Evolutionary conservation across 768 basidiomycete genomes (phyloP), one percentile per base, ranked within the genome.

Genomic region (Rhodotorula graminis): DNA sequence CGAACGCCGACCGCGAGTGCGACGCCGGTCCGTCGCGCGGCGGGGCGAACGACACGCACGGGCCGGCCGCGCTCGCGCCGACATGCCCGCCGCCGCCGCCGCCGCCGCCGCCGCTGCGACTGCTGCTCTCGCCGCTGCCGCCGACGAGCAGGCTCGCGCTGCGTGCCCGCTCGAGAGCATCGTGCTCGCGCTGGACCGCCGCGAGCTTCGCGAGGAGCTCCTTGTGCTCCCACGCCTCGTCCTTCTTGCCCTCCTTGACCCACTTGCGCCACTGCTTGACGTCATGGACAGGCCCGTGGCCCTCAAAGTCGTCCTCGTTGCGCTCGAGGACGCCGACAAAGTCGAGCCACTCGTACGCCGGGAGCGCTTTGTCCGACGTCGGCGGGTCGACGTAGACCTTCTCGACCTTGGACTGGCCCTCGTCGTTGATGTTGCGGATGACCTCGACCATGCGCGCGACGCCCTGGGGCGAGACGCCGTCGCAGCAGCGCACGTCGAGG

Each of bases 371-470:
- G 40, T 64, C 61, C 37, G 2, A 29, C 29, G 44, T 55, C 52
- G 70, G 70, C 44, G 31, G 31, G 40, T 63, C 64, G 65, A 69
- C 46, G 10, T 12, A 55, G 23, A 75, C 70, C 1, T 40, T 10
- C 44, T 59, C 50, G 61, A 75, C 10, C 37, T 59, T 46, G 11
- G 23, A 57, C 25, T 33, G 27, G 42, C 70, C 70, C 46, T 67
- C 66, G 44, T 69, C 69, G 40, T 42, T 23, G 15, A 37, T 33
- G 12, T 25, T 10, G 0, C 67, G 64, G 27, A 71, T 49, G 33
- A 67, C 65, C 61, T 75, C 70, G 68, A 72, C 74, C 42, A 62
- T 40, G 16, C 74, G 67, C 21, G 74, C 74, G 50, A 72, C 67
- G 42, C 67, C 64, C 27, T 71, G 70, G 21, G 50, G 59, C 7